Conservation (phyloP, 1,284 basidiomycete genomes). For the Rhizopogon parksii region DNA sequence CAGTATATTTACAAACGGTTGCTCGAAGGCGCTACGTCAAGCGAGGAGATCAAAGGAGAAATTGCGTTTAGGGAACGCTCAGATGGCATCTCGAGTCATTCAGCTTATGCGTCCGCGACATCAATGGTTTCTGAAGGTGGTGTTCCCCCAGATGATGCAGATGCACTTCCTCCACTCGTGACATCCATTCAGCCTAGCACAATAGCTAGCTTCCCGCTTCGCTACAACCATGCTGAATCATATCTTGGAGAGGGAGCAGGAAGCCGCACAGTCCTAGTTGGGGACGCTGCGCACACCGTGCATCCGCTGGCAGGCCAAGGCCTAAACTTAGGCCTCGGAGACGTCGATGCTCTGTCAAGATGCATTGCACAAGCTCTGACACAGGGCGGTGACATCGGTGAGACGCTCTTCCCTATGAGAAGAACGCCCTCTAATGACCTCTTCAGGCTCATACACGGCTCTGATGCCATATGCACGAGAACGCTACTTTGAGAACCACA, state of each 20-base stretch:
- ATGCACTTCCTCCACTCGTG: slow-evolving; percentile 71
- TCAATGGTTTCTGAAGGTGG: slow-evolving; percentile 31
- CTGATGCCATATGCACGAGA: slow-evolving; percentile 72
- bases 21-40: slow-evolving; percentile 45
- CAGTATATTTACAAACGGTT: slow-evolving; percentile 61
- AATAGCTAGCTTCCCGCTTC: slow-evolving; percentile 86
- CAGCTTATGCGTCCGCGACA: slow-evolving; percentile 51
- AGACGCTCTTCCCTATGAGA: slow-evolving; percentile 18
- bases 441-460: slow-evolving; percentile 67
- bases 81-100: slow-evolving; percentile 54
- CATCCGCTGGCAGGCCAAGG: slow-evolving; percentile 99
- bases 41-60: slow-evolving; percentile 46
- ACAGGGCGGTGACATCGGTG: slow-evolving; percentile 77
- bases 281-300: slow-evolving; percentile 93
- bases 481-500: slow-evolving; percentile 82
- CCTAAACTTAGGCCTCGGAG: slow-evolving; percentile 86
- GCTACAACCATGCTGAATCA: slow-evolving; percentile 80
- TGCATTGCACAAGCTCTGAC: slow-evolving; percentile 53
- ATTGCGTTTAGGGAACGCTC: slow-evolving; percentile 64
- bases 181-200: slow-evolving; percentile 68
- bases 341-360: slow-evolving; percentile 66
- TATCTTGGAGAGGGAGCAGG: slow-evolving; percentile 73
- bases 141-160: slow-evolving; percentile 58
- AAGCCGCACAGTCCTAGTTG: slow-evolving; percentile 80
- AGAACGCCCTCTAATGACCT: background rate